phyloP scores from a whole-genome alignment of 176 grass and related monocot species.

The Eleusine indica region DNA sequence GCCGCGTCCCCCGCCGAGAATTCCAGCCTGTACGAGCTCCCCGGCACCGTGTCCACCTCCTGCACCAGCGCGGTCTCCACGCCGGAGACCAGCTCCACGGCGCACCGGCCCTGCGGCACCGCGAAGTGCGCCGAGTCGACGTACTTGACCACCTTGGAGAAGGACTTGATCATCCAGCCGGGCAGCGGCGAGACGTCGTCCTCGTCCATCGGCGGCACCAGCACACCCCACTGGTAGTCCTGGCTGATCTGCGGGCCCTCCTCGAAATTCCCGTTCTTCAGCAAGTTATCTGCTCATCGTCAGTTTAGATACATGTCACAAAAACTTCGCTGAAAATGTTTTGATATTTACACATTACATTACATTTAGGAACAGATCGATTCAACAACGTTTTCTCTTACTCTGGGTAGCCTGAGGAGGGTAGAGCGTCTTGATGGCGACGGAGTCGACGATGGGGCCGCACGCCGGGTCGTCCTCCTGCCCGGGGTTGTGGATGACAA shows the following conservation, averaged over 20 bases:
- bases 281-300: slow-evolving; percentile 21
- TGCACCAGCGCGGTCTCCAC: slow-evolving; percentile 63
- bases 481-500: slow-evolving; percentile 63
- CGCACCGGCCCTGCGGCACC: slow-evolving; percentile 54
- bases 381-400: not conserved
- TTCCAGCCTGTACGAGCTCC: slow-evolving; percentile 41
- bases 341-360: not conserved
- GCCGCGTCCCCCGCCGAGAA: slow-evolving; percentile 60
- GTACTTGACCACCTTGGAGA: slow-evolving; percentile 57
- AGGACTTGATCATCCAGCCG: slow-evolving; percentile 60
- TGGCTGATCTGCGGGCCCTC: slow-evolving; percentile 51
- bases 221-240: slow-evolving; percentile 44
- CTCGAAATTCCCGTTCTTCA: slow-evolving; percentile 69
- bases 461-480: slow-evolving; percentile 57
- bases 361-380: not conserved
- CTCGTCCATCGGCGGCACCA: slow-evolving; percentile 45
- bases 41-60: slow-evolving; percentile 43
- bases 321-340: not conserved
- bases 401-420: not conserved
- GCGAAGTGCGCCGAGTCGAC: slow-evolving; percentile 55
- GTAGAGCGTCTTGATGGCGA: slow-evolving; percentile 44
- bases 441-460: slow-evolving; percentile 53
- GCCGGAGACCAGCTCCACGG: slow-evolving; percentile 64
- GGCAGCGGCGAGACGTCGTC: slow-evolving; percentile 60
- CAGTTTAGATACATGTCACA: not conserved